A percentile compares a stretch with the other conserved stretches of the same genome.
Evolutionary conservation across 805 yeast genomes (phyloP).

Genomic region (Pichia gijzeniarum): DNA sequence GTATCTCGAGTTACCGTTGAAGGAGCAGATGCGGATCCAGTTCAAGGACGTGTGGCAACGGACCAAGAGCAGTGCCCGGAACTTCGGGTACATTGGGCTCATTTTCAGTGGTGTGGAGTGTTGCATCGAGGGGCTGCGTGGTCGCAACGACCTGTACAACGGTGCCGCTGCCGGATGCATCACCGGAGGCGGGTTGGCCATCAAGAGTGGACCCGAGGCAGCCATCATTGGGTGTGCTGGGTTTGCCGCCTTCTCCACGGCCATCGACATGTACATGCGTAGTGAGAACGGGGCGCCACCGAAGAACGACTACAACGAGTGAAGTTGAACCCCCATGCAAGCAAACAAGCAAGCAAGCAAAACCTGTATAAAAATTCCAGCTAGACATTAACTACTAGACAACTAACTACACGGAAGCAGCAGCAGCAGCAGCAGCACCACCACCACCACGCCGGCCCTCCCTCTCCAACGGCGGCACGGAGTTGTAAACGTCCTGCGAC

Average conservation of each 20-base stretch:
- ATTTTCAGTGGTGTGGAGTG: conserved; percentile 92
- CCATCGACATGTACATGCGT: conserved; percentile 80
- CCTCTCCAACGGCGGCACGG: conserved; percentile 73
- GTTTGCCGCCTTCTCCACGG: conserved; percentile 91
- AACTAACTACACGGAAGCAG: no score
- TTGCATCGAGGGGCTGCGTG: conserved; percentile 75
- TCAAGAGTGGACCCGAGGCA: conserved; percentile 90
- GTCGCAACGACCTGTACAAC: conserved; percentile 86
- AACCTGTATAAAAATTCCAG: conserved; percentile 1
- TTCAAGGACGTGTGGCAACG: conserved; percentile 88
- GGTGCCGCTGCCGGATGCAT: conserved; percentile 92
- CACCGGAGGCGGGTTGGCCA: conserved; percentile 94
- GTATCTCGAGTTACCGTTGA: conserved; percentile 66
- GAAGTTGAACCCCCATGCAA: conserved; percentile 7
- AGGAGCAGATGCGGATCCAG: conserved; percentile 87
- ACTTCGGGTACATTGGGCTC: conserved; percentile 89
- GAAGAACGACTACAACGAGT: conserved; percentile 73
- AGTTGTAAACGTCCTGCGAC: conserved; percentile 39
- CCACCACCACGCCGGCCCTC: conserved; percentile 43
- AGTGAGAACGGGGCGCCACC: conserved; percentile 84
- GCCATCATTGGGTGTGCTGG: conserved; percentile 93
- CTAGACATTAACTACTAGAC: neutral
- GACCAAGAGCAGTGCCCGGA: conserved; percentile 84
- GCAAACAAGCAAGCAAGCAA: neutral
- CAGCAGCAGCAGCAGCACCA: no score